Conservation (phyloP, 1,284 basidiomycete species). For the Microbotryomycetes sp. region DNA sequence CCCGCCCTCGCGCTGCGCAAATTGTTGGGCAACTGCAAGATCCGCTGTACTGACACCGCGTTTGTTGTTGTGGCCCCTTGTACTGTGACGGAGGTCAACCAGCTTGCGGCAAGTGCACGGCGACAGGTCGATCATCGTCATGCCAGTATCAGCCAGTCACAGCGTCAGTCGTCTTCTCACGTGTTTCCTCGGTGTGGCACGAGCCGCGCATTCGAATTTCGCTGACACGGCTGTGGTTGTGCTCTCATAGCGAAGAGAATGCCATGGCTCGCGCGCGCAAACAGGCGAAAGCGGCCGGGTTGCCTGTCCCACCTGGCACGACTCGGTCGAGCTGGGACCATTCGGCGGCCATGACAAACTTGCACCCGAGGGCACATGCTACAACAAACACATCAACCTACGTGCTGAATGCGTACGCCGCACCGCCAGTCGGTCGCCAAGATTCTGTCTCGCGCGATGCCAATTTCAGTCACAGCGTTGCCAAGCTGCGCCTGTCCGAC, state of each 20-base stretch:
- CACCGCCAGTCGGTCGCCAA: conserved; percentile 40
- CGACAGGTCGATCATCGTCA: not conserved
- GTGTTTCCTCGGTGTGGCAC: not conserved
- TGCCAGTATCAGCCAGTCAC: not conserved
- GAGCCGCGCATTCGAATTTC: not conserved
- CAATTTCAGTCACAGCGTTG: not conserved
- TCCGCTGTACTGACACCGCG: not conserved
- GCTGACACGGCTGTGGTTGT: not conserved
- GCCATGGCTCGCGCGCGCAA: conserved; percentile 1
- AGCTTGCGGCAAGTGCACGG: not conserved
- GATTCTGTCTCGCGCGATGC: conserved; percentile 40
- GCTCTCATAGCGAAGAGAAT: not conserved
- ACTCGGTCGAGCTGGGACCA: not conserved
- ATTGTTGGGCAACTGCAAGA: too few species aligned
- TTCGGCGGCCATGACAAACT: not conserved
- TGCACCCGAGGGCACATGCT: not conserved
- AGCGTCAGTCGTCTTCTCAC: not conserved
- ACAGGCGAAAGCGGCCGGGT: not conserved
- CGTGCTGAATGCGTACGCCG: not conserved
- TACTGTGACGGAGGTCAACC: not conserved
- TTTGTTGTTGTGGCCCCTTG: not conserved
- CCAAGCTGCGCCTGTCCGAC: not conserved
- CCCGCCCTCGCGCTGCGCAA: too few species aligned
- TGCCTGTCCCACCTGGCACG: not conserved
- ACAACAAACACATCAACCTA: not conserved